Percentiles rank a stretch among this genome's conserved stretches.
phyloP scores from a whole-genome alignment of 163 green algal species.

The Chlamydomonas reinhardtii region DNA sequence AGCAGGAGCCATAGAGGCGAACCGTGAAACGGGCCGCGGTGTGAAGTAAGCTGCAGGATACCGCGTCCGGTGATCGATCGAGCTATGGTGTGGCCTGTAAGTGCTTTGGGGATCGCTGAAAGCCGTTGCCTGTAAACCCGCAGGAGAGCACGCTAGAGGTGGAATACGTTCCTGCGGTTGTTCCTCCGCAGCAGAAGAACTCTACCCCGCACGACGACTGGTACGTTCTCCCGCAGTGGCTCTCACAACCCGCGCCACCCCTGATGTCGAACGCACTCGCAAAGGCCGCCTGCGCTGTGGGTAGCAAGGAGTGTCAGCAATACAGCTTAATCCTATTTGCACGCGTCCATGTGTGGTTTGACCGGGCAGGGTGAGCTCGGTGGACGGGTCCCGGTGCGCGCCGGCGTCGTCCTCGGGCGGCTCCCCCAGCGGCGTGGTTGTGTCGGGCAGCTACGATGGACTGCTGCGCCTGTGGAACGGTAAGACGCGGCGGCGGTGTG shows the following conservation, averaged over 20 bases:
- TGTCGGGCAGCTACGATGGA: constrained; percentile 80
- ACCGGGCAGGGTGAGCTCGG: constrained; percentile 73
- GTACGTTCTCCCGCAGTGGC: constrained; percentile 51
- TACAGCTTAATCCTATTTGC: too few species aligned
- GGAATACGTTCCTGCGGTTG: constrained; percentile 93
- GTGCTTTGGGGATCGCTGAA: background rate
- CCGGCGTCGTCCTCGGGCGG: background rate
- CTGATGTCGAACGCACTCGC: too few species aligned
- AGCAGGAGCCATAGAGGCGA: too few species aligned
- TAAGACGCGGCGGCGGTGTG: background rate
- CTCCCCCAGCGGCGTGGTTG: background rate
- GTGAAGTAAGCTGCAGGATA: too few species aligned
- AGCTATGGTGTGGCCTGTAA: background rate
- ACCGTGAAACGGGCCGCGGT: background rate
- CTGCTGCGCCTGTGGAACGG: constrained; percentile 74
- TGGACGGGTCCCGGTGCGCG: constrained; percentile 53
- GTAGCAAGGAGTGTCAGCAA: too few species aligned
- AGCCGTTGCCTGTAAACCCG: background rate
- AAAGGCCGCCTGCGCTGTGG: too few species aligned
- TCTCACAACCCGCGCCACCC: too few species aligned
- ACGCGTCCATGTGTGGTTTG: background rate
- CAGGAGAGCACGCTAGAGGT: constrained; percentile 77
- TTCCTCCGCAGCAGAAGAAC: constrained; percentile 78
- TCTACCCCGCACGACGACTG: constrained; percentile 91
- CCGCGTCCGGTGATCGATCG: too few species aligned